Base-by-base conservation (phyloP, 257 asterid genomes). In the Eucommia ulmoides region DNA sequence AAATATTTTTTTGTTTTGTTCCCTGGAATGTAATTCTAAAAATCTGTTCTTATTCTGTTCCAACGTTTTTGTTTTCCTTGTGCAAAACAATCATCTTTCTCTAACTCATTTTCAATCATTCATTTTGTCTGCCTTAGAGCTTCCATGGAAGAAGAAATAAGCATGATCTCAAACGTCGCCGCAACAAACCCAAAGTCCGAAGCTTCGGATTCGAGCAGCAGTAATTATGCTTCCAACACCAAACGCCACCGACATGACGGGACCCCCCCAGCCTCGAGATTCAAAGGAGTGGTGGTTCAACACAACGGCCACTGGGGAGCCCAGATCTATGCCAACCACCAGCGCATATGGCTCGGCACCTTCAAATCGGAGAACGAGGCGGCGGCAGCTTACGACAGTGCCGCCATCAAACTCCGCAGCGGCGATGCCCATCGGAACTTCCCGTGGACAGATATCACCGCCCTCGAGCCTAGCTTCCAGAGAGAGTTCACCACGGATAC, bases 251-350 rank as follows among this genome's bases (percentile, higher is more conserved):
- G 67, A 45, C 8, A 41, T 17, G 74, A 71, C 2, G 19, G 16
- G 16, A 35, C 24, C 5, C 21, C 16, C 25, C 7, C 69, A 1
- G 0, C 61, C 26, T 69, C 85, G 0, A 69, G 64, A 42, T 89
- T 72, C 74, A 85, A 89, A 59, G 88, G 93, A 0, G 94, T 85
- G 0, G 83, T 89, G 15, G 62, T 74, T 0, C 96, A 80, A 24
- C 79, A 58, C 3, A 80, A 81, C 19, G 96, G 94, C 0, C 89
- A 82, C 33, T 85, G 94, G 91, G 95, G 94, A 0, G 96, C 96
- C 0, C 88, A 85, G 29, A 80, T 78, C 16, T 77, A 80, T 41
- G 65, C 78, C 16, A 68, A 80, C 56, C 85, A 75, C 20, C 73
- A 71, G 4, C 60, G 94, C 0, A 59, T 85, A 26, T 85, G 88